Conservation (phyloP, 176 grass and related monocot genomes). For the Musa troglodytarum region DNA sequence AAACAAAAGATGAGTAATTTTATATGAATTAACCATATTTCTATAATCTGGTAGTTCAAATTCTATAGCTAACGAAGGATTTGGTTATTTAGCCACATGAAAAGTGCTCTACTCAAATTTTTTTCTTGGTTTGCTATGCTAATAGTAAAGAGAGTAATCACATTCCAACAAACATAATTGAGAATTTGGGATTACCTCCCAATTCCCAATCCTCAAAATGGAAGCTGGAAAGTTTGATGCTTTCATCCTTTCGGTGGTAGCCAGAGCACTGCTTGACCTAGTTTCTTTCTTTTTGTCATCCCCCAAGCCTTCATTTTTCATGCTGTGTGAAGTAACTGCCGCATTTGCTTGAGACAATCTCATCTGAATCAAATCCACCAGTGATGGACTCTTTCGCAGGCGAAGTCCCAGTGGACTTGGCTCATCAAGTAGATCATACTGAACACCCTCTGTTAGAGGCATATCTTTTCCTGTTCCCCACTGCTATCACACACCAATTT, state of each 20-base stretch:
- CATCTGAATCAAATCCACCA: slow-evolving; percentile 58
- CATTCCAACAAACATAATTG: neutral
- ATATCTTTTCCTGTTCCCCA: neutral
- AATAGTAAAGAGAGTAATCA: neutral
- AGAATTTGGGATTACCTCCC: slow-evolving; percentile 49
- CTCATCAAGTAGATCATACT: slow-evolving; percentile 38
- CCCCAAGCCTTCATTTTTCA: slow-evolving; percentile 10
- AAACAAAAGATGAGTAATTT: no score
- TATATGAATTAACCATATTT: no score
- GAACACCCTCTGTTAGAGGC: slow-evolving; percentile 11
- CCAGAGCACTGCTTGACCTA: slow-evolving; percentile 12
- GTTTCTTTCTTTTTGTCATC: slow-evolving; percentile 30
- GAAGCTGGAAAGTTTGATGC: slow-evolving; percentile 73
- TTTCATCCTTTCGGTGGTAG: slow-evolving; percentile 46
- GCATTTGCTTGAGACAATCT: slow-evolving; percentile 36
- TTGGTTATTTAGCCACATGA: neutral
- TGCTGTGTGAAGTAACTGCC: slow-evolving; percentile 13
- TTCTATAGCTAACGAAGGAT: neutral
- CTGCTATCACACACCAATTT: slow-evolving; percentile 27
- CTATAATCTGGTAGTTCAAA: no score
- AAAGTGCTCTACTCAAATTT: neutral
- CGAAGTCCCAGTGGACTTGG: slow-evolving; percentile 57
- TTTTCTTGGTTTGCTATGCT: neutral
- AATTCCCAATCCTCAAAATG: slow-evolving; percentile 69
- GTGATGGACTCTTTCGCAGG: slow-evolving; percentile 53